Evolutionary conservation across 2,329 filamentous ascomycete genomes (phyloP), one percentile per base, ranked within the genome.

Genomic region (Cylindrodendrum hubeiense): DNA sequence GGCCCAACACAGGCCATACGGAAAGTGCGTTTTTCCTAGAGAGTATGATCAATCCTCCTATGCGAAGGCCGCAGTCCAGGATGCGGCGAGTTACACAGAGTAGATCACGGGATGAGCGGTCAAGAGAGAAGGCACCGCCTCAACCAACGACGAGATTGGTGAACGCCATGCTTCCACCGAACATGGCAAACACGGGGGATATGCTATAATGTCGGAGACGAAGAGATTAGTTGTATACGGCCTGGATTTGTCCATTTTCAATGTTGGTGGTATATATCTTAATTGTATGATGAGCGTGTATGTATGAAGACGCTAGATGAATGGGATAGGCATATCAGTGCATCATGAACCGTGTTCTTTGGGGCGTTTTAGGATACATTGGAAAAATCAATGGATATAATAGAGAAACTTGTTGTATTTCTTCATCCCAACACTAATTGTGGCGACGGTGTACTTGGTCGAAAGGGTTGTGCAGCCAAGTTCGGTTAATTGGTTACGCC

Each of bases 1-100:
- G 85, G 74, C 79, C 79, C 4, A 79, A 75, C 43, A 79, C 77
- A 21, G 79, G 76, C 21, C 74, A 79, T 21, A 77, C 78, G 13
- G 83, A 85, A 43, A 78, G 81, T 19, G 86, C 84, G 0, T 89
- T 88, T 76, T 86, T 86, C 63, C 78, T 87, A 24, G 89, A 90
- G 70, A 88, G 83, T 60, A 89, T 90, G 82, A 86, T 91, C 68
- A 87, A 85, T 65, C 87, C 88, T 0, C 78, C 87, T 6, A 82
- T 86, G 33, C 85, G 89, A 62, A 83, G 85, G 44, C 88, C 88
- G 15, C 81, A 88, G 39, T 86, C 80, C n/a, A 75, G 70, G 21
- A 65, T 76, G 43, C 72, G 76, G 22, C 77, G 78, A 5, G 68
- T 77, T 9, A 67, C 74, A 13, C 77, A 74, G 10, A 79, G 76